Conservation (phyloP, 2,329 filamentous ascomycete species). For the Thyridium curvatum region DNA sequence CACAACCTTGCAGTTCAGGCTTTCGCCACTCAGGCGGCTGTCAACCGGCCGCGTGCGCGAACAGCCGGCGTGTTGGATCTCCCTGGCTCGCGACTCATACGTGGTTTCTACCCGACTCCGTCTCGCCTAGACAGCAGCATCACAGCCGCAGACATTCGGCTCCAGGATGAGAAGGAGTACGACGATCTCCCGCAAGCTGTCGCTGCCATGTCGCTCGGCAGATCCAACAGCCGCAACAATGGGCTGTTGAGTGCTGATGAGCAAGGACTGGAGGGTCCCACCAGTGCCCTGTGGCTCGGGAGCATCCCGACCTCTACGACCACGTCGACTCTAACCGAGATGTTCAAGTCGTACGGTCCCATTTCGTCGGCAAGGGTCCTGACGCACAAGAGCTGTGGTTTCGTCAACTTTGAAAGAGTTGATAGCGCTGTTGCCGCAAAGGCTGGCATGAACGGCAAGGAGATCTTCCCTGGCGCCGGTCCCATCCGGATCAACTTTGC, state of each 20-base stretch:
- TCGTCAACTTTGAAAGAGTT: slow-evolving; percentile 91
- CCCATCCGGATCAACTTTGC: slow-evolving; percentile 95
- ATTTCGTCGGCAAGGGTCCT: slow-evolving; percentile 90
- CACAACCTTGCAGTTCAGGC: slow-evolving; percentile 93
- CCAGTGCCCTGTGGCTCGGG: slow-evolving; percentile 91
- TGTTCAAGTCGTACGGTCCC: slow-evolving; percentile 88
- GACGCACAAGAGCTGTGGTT: slow-evolving; percentile 98
- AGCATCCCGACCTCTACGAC: slow-evolving; percentile 97
- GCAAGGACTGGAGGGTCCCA: slow-evolving; percentile 78
- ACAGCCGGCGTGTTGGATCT: slow-evolving; percentile 90
- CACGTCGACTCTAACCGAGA: slow-evolving; percentile 86
- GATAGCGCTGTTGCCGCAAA: slow-evolving; percentile 90
- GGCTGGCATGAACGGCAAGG: slow-evolving; percentile 84
- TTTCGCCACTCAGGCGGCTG: slow-evolving; percentile 77
- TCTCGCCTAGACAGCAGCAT: slow-evolving; percentile 70
- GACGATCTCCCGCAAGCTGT: slow-evolving; percentile 77
- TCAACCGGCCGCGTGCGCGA: slow-evolving; percentile 77
- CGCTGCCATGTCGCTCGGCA: slow-evolving; percentile 68
- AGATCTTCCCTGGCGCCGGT: slow-evolving; percentile 95
- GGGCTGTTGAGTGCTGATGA: slow-evolving; percentile 68
- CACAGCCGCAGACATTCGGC: slow-evolving; percentile 65
- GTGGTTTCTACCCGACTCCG: slow-evolving; percentile 69
- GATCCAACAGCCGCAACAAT: slow-evolving; percentile 60
- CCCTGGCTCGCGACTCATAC: slow-evolving; percentile 58
- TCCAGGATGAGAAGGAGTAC: slow-evolving; percentile 71